Conservation (phyloP, 768 basidiomycete genomes). For the Solioccasus polychromus region DNA sequence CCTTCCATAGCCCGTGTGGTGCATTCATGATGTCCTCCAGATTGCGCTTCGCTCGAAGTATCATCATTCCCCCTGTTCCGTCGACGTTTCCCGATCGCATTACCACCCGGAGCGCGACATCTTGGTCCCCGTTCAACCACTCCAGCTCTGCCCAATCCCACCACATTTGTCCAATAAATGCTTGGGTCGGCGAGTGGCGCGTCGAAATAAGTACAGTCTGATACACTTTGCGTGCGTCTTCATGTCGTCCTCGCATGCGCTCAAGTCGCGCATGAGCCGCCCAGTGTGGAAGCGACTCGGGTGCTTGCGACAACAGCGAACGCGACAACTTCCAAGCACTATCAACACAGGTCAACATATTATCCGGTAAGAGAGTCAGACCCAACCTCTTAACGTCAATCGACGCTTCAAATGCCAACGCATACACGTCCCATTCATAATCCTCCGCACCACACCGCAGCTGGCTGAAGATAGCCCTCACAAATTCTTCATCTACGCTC, state of each 20-base stretch:
- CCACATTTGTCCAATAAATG: constrained; percentile 53
- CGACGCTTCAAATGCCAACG: constrained; percentile 67
- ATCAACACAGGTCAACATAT: constrained; percentile 10
- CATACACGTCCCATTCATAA: constrained; percentile 61
- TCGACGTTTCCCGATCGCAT: constrained; percentile 53
- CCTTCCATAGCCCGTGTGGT: constrained; percentile 45
- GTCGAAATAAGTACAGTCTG: constrained; percentile 58
- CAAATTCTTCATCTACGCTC: constrained; percentile 46
- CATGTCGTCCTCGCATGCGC: constrained; percentile 55
- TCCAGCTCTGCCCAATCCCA: constrained; percentile 87
- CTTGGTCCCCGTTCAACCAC: constrained; percentile 57
- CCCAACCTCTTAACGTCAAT: constrained; percentile 52
- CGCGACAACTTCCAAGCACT: constrained; percentile 75
- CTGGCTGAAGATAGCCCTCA: constrained; percentile 58
- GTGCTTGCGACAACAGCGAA: constrained; percentile 50
- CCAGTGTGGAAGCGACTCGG: constrained; percentile 66
- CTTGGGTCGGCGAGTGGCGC: constrained; percentile 32
- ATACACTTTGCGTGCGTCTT: constrained; percentile 78
- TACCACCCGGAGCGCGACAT: constrained; percentile 51
- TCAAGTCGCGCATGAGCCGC: constrained; percentile 75
- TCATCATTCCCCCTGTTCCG: constrained; percentile 48
- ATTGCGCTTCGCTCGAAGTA: constrained; percentile 62
- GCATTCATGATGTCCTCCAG: constrained; percentile 50
- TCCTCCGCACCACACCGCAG: constrained; percentile 49
- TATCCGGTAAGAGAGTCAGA: constrained; percentile 20